These are phyloP conservation scores for Termitomyces sp. DNA, from an alignment of 768 basidiomycete species.

Conservation along the genomic window DNA sequence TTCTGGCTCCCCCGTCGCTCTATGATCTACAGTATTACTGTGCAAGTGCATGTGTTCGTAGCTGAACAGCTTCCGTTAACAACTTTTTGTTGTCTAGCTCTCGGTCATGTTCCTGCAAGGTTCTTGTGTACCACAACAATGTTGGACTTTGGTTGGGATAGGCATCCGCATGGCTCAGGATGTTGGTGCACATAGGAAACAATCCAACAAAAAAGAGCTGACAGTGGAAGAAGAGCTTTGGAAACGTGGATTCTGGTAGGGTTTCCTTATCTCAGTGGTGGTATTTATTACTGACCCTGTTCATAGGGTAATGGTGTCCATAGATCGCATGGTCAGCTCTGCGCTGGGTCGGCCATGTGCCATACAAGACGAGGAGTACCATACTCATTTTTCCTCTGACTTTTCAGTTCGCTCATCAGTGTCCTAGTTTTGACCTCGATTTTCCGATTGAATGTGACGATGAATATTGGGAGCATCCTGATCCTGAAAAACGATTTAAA, in stretches of 20 bases:
- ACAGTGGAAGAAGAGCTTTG: conserved; percentile 66
- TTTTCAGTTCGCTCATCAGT: neutral
- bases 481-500: conserved; percentile 54
- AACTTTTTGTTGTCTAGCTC: conserved; percentile 29
- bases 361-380: conserved; percentile 77
- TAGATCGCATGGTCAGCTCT: conserved; percentile 47
- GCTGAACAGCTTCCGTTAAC: neutral
- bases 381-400: conserved; percentile 5
- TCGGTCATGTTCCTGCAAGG: conserved; percentile 49
- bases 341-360: conserved; percentile 69
- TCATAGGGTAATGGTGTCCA: conserved; percentile 46
- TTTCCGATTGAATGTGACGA: conserved; percentile 61
- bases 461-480: conserved; percentile 67
- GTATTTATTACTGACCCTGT: neutral
- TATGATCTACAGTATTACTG: conserved; percentile 72
- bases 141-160: conserved; percentile 67
- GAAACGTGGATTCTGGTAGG: conserved; percentile 65
- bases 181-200: conserved; percentile 64
- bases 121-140: conserved; percentile 54
- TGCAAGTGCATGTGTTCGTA: conserved; percentile 25
- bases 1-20: conserved; percentile 60
- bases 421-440: conserved; percentile 65
- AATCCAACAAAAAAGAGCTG: conserved; percentile 18
- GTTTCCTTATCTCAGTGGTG: conserved; percentile 7
- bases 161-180: conserved; percentile 75